Conservation (phyloP, 805 yeast species). For the Yarrowia divulgata region DNA sequence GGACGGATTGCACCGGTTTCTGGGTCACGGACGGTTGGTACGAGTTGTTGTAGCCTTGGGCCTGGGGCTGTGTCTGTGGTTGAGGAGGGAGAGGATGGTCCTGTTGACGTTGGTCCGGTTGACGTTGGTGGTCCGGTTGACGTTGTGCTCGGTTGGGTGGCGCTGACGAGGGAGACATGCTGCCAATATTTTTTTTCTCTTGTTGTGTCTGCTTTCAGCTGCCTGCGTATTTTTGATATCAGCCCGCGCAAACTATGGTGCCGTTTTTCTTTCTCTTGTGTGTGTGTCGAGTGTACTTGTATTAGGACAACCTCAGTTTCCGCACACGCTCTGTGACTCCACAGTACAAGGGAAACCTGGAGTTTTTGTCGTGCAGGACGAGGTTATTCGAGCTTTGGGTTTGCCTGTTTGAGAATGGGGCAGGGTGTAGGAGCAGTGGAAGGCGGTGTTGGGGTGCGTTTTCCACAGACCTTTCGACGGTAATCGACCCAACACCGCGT, state of each 20-base stretch:
- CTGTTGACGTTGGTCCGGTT: too few species aligned
- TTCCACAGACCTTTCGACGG: too few species aligned
- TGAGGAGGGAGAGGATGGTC: too few species aligned
- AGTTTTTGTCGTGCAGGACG: conserved; percentile 18
- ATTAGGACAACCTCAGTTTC: background rate
- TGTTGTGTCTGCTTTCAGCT: too few species aligned
- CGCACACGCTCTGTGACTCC: conserved; percentile 17
- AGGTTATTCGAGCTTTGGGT: background rate
- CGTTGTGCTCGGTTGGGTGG: background rate
- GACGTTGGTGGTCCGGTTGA: too few species aligned
- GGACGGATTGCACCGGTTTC: conserved; percentile 20
- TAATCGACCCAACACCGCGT: too few species aligned
- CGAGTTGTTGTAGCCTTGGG: background rate
- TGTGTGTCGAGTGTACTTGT: background rate
- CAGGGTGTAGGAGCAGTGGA: background rate
- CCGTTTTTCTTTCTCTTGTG: background rate
- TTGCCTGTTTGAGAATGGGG: background rate
- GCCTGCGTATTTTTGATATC: background rate
- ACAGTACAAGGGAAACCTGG: conserved; percentile 32
- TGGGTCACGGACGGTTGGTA: conserved; percentile 24
- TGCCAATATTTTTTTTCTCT: background rate
- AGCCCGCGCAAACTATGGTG: conserved; percentile 4
- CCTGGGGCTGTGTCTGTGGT: background rate
- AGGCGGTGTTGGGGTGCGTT: background rate
- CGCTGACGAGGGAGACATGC: conserved; percentile 4